A percentile compares a stretch with the other conserved stretches of the same genome.
Evolutionary conservation across 1,284 basidiomycete species (phyloP).

Genomic region (Cutaneotrichosporon sp.): DNA sequence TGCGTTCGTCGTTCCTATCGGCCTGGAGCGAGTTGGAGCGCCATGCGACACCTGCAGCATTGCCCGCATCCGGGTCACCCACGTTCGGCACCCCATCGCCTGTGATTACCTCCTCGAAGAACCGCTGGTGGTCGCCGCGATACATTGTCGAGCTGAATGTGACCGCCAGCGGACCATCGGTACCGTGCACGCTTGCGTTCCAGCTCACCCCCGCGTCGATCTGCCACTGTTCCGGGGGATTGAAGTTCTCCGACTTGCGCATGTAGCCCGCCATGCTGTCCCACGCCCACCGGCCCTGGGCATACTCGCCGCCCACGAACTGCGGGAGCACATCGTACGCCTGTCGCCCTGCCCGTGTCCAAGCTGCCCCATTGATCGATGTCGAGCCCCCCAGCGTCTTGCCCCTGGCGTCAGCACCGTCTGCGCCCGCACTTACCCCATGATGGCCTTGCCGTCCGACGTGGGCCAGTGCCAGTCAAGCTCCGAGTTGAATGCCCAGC

Average conservation of each 20-base stretch:
- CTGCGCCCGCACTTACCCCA: constrained; percentile 9
- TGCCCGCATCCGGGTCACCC: constrained; percentile 57
- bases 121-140: constrained; percentile 56
- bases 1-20: constrained; percentile 44
- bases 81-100: constrained; percentile 27
- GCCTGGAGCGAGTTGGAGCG: constrained; percentile 31
- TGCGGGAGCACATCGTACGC: constrained; percentile 59
- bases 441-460: constrained; percentile 17
- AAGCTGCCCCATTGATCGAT: constrained; percentile 37
- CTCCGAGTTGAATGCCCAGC: constrained; percentile 17
- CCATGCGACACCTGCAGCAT: constrained; percentile 57
- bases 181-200: constrained; percentile 53
- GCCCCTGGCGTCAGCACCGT: constrained; percentile 8
- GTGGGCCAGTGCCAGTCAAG: constrained; percentile 21
- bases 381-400: constrained; percentile 26
- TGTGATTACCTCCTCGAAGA: constrained; percentile 53
- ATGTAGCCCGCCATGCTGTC: constrained; percentile 53
- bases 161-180: constrained; percentile 56
- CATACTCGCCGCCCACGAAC: constrained; percentile 44
- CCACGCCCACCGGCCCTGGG: constrained; percentile 58
- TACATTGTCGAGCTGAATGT: constrained; percentile 52
- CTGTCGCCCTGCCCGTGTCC: constrained; percentile 56
- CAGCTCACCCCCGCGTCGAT: constrained; percentile 51
- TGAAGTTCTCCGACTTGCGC: constrained; percentile 59
- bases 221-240: constrained; percentile 55